Evolutionary conservation across 208 protist species (phyloP).

Genomic region (Sergeia podlipaevii): DNA sequence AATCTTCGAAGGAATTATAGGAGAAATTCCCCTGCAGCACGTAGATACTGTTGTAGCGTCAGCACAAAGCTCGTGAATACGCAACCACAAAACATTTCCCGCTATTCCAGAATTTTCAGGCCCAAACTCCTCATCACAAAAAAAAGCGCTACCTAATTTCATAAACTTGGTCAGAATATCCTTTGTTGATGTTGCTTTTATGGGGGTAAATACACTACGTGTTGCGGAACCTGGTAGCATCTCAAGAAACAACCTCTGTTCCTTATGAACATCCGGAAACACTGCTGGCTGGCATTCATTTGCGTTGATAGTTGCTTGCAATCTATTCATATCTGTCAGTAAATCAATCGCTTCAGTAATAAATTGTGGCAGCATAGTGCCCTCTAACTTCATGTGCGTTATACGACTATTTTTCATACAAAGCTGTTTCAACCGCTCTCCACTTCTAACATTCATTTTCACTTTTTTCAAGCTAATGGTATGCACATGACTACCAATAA

Average conservation of each 20-base stretch:
- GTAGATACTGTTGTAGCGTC: slow-evolving; percentile 1
- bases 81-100: slow-evolving; percentile 15
- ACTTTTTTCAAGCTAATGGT: slow-evolving; percentile 38
- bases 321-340: slow-evolving; percentile 39
- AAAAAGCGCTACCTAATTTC: slow-evolving; percentile 10
- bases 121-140: slow-evolving; percentile 21
- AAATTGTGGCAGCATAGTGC: slow-evolving; percentile 23
- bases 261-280: slow-evolving; percentile 12
- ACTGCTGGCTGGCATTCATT: slow-evolving; percentile 11
- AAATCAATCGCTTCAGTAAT: slow-evolving; percentile 30
- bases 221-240: slow-evolving; percentile 2
- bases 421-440: slow-evolving; percentile 30
- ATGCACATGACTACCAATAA: slow-evolving; percentile 31
- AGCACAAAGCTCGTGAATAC: slow-evolving; percentile 14
- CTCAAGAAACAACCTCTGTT: slow-evolving; percentile 8
- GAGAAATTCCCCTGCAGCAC: slow-evolving; percentile 16
- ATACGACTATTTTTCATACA: slow-evolving; percentile 28
- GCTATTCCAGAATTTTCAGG: slow-evolving; percentile 15
- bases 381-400: slow-evolving; percentile 23
- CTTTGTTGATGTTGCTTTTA: background rate
- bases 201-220: background rate
- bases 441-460: slow-evolving; percentile 17
- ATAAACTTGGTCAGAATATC: slow-evolving; percentile 4
- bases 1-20: slow-evolving; percentile 20
- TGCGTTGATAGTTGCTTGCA: slow-evolving; percentile 12